These are phyloP conservation scores for Adansonia gregorii DNA, from an alignment of 441 rosid species.

Conservation along the genomic window DNA sequence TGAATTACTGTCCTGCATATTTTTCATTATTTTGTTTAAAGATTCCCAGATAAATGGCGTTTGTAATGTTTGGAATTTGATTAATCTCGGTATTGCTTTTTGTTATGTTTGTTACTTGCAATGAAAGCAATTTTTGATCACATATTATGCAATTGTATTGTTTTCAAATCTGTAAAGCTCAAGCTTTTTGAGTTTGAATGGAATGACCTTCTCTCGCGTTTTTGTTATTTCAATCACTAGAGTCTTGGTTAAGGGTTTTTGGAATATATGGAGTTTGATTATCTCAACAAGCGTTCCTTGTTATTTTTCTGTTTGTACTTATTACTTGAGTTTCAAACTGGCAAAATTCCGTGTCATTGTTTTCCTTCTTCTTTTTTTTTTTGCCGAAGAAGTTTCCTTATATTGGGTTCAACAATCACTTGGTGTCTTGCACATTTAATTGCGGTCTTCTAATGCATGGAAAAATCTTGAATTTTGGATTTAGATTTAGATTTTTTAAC, in stretches of 20 bases:
- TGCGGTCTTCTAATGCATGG: not conserved
- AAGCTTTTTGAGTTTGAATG: not conserved
- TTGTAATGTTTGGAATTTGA: conserved; percentile 7
- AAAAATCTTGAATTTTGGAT: not conserved
- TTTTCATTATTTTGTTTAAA: conserved; percentile 17
- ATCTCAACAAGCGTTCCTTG: not conserved
- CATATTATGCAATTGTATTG: not conserved
- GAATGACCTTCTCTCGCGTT: no score
- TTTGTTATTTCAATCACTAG: not conserved
- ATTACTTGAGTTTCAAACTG: not conserved
- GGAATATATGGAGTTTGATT: conserved; percentile 14
- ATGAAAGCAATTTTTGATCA: not conserved
- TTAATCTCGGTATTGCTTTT: not conserved
- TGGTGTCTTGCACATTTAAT: not conserved
- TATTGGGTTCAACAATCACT: not conserved
- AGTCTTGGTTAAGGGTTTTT: not conserved
- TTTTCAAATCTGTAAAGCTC: not conserved
- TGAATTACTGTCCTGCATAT: not conserved
- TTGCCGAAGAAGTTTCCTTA: not conserved
- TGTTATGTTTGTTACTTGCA: not conserved
- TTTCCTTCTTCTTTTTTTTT: not conserved
- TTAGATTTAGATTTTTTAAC: not conserved
- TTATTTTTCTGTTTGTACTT: not conserved
- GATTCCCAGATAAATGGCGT: conserved; percentile 4
- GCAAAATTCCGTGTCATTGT: not conserved